Base-by-base conservation (phyloP, 2,329 filamentous ascomycete genomes). In the Cytospora schulzeri region DNA sequence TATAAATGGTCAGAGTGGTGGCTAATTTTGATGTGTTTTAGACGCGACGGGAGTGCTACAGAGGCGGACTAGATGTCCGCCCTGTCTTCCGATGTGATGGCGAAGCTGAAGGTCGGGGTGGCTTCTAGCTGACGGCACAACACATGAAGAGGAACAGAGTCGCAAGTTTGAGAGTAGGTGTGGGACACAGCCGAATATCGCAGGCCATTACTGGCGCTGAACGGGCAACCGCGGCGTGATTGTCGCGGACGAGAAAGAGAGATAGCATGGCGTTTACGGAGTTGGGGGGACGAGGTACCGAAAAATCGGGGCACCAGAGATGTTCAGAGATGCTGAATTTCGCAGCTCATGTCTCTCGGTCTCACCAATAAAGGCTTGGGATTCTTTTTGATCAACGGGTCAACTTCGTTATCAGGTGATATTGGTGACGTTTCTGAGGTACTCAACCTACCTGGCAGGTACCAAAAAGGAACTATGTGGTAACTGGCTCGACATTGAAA, bases 21-120 rank as follows among this genome's bases (percentile, higher is more conserved):
- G 28, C 67, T 66, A 53, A 64, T 22, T 2, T 66, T 17, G n/a
- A 22, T 69, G 6, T 1, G 4, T n/a, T 9, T 26, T 12, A 86
- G 84, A 69, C 81, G 84, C 62, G 84, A 86, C 73, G 84, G 84
- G 61, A 86, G 81, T 68, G 83, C 82, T 63, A 81, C 79, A 28
- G 81, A 84, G 70, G 80, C 78, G 56, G 82, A 78, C 55, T 70
- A 68, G 68, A 53, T 26, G 15, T 54, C 63, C 48, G 60, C 53
- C 29, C 50, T 38, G 58, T 58, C 53, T 60, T 57, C 65, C 60
- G 38, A 65, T 62, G 26, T 60, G 62, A 62, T 62, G 62, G 65
- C 33, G 51, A 19, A 60, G 55, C 50, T 60, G 58, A 62, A 54
- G n/a, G 28, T 24, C 24, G 55, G 59, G 24, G 29, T 62, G 11